phyloP scores from a whole-genome alignment of 106 monocot genomes.

The Acanthochlamys bracteata region DNA sequence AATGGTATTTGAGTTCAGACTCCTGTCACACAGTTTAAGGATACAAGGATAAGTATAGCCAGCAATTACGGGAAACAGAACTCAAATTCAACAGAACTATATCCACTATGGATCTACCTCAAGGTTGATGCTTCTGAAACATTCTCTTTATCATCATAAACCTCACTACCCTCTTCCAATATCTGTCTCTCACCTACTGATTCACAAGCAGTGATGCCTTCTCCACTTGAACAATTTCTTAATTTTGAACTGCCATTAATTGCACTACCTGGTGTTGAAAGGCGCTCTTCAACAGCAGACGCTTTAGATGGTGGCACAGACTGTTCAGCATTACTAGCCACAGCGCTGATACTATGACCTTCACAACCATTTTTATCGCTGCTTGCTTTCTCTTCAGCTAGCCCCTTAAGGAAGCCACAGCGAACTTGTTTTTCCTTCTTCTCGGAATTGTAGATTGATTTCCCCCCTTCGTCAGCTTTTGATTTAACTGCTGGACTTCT shows the following conservation, averaged over 20 bases:
- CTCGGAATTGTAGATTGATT: neutral
- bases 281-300: neutral
- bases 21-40: neutral
- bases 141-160: slow-evolving; percentile 11
- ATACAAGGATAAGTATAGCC: neutral
- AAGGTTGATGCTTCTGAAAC: neutral
- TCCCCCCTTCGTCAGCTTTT: neutral
- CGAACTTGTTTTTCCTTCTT: neutral
- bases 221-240: no score
- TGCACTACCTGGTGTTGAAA: no score
- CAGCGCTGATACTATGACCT: neutral
- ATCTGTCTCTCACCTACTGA: neutral
- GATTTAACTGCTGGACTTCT: neutral
- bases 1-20: neutral
- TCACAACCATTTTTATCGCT: neutral
- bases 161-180: neutral
- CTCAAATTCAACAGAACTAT: no score
- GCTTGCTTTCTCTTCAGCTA: neutral
- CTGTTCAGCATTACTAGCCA: neutral
- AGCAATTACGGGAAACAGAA: neutral
- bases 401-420: neutral
- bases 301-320: neutral
- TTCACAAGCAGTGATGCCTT: neutral
- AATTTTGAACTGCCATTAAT: no score
- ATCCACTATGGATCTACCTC: no score